Conservation (phyloP, 1,139 yeast species). For the Hansenula lynferdii region DNA sequence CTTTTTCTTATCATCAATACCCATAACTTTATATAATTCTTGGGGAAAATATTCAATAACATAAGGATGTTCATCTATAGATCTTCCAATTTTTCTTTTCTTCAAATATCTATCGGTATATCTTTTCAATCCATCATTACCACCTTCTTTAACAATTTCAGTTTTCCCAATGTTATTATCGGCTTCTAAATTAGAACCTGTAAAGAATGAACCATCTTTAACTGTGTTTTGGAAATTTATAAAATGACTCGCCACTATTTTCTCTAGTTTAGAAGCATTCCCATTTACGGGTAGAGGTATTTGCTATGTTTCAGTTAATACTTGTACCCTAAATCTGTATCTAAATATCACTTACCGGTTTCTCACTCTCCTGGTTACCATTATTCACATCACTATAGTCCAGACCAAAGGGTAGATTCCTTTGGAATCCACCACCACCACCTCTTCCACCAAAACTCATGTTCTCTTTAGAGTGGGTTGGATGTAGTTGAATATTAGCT, state of each 20-base stretch:
- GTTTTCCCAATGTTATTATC: constrained; percentile 18
- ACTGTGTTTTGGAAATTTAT: constrained; percentile 53
- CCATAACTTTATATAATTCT: constrained; percentile 76
- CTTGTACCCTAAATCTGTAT: too few relatives aligned
- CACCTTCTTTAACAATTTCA: constrained; percentile 33
- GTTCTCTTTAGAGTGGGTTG: not conserved
- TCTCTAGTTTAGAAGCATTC: constrained; percentile 49
- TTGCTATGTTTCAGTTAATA: constrained; percentile 4
- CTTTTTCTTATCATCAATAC: constrained; percentile 50
- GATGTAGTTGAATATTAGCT: too few relatives aligned
- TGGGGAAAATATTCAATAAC: constrained; percentile 67
- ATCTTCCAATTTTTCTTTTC: constrained; percentile 68
- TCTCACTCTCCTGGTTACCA: constrained; percentile 14
- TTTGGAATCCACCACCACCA: constrained; percentile 24
- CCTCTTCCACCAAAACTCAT: constrained; percentile 40
- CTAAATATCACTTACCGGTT: constrained; percentile 12
- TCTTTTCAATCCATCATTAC: constrained; percentile 60
- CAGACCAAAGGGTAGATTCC: constrained; percentile 61
- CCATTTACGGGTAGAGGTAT: constrained; percentile 68
- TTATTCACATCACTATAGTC: constrained; percentile 53
- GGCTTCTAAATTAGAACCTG: constrained; percentile 45
- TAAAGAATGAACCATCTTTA: constrained; percentile 72
- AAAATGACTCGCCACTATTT: constrained; percentile 58
- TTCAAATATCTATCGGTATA: constrained; percentile 73
- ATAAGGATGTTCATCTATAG: constrained; percentile 83